Evolutionary conservation across 2,329 filamentous ascomycete species (phyloP).

Genomic region (Ophiosphaerella narmari): DNA sequence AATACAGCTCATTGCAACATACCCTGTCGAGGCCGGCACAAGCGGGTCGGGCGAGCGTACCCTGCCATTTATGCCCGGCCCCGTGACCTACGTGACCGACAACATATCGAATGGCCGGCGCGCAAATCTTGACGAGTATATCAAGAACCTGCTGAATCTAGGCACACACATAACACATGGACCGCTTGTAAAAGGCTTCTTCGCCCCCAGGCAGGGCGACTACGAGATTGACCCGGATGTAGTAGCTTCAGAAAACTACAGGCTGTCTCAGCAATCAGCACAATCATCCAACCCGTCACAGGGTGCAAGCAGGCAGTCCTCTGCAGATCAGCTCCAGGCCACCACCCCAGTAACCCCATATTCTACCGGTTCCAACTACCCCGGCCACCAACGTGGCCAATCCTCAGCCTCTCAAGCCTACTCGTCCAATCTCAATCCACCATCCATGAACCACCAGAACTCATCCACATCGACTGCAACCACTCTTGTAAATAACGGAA

Average conservation of each 20-base stretch:
- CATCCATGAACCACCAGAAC: slow-evolving; percentile 45
- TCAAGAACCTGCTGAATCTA: slow-evolving; percentile 86
- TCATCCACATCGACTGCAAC: slow-evolving; percentile 42
- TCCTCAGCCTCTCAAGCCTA: slow-evolving; percentile 38
- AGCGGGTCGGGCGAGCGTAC: slow-evolving; percentile 74
- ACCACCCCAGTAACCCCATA: slow-evolving; percentile 43
- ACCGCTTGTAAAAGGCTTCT: slow-evolving; percentile 85
- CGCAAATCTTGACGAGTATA: slow-evolving; percentile 92
- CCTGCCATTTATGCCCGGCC: slow-evolving; percentile 95
- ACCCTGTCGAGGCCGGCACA: slow-evolving; percentile 91
- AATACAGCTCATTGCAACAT: slow-evolving; percentile 88
- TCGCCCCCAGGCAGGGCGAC: slow-evolving; percentile 86
- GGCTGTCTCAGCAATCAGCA: slow-evolving; percentile 65
- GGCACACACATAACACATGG: slow-evolving; percentile 83
- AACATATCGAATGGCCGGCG: slow-evolving; percentile 91
- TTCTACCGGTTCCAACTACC: slow-evolving; percentile 44
- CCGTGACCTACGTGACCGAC: slow-evolving; percentile 97
- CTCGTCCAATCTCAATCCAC: slow-evolving; percentile 36
- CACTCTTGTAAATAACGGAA: slow-evolving; percentile 4
- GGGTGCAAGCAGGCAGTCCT: slow-evolving; percentile 43
- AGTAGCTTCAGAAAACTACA: slow-evolving; percentile 68
- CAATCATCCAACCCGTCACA: slow-evolving; percentile 45
- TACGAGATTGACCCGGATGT: slow-evolving; percentile 84
- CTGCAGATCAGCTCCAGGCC: slow-evolving; percentile 45
- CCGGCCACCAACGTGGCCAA: slow-evolving; percentile 50